phyloP scores from a whole-genome alignment of 1,139 yeast species.

The Sugiyamaella xylanicola region DNA sequence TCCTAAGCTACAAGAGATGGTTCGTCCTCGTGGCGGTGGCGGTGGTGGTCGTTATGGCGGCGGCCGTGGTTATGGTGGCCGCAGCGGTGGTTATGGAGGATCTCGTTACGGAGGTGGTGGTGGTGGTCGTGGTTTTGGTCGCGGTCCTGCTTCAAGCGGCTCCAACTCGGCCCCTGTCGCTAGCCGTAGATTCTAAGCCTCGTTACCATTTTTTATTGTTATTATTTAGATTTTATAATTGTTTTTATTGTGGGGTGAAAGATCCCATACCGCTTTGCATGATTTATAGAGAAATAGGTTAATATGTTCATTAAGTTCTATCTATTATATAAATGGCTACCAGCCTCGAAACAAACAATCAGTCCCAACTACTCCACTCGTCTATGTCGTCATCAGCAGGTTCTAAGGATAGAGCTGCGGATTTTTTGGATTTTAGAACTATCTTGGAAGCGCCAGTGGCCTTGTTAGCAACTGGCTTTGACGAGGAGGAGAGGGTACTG shows the following conservation, averaged over 20 bases:
- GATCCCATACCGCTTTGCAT: background rate
- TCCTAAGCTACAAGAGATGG: slow-evolving; percentile 53
- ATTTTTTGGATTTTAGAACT: slow-evolving; percentile 21
- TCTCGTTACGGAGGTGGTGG: slow-evolving; percentile 29
- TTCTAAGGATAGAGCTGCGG: slow-evolving; percentile 26
- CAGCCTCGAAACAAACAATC: background rate
- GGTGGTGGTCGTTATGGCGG: slow-evolving; percentile 48
- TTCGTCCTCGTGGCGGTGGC: slow-evolving; percentile 50
- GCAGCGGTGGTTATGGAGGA: slow-evolving; percentile 35
- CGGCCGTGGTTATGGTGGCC: slow-evolving; percentile 53
- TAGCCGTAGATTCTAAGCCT: slow-evolving; percentile 30
- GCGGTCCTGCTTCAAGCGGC: slow-evolving; percentile 29
- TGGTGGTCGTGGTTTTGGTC: slow-evolving; percentile 28
- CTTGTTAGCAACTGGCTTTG: slow-evolving; percentile 11
- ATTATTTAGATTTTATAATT: slow-evolving; percentile 15
- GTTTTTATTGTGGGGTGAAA: background rate
- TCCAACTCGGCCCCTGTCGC: slow-evolving; percentile 38
- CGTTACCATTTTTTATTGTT: background rate
- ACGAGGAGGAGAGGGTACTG: background rate
- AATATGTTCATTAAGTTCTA: background rate
- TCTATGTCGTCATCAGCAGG: slow-evolving; percentile 32
- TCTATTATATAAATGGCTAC: background rate
- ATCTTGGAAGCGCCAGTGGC: slow-evolving; percentile 10
- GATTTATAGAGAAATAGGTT: slow-evolving; percentile 7
- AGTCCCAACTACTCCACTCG: slow-evolving; percentile 35